Base-by-base conservation (phyloP, 176 grass and related monocot species). In the Aegilops sharonensis region DNA sequence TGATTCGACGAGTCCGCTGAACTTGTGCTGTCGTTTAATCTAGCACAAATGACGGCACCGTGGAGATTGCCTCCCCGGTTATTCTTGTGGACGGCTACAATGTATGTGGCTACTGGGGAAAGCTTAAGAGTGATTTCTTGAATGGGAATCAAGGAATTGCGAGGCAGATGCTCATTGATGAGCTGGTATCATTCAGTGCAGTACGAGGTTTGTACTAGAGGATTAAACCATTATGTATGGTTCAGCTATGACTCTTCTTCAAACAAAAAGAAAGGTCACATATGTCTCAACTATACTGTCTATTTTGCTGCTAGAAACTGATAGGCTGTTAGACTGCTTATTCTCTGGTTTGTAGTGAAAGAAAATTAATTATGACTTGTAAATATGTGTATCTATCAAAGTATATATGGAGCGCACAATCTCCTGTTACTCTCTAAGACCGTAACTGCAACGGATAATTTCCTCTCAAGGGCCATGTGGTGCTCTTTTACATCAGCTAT, bases 41-140 rank as follows among this genome's bases (percentile, higher is more conserved):
- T 85, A 98, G 93, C 70, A 94, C 88, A 84, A 89, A 83, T 85
- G 81, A 95, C 48, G 93, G 94, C 24, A 59, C 0, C 56, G 27
- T 89, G 64, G 93, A 95, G 50, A 92, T 87, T 40, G 93, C 88
- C 81, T 89, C 92, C 72, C 93, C 93, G 0, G 90, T 98, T 79
- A 88, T 95, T 88, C 91, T 98, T 72, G 91, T 98, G 27, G 96
- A 98, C 6, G 96, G 93, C 61, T 98, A 98, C 86, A 98, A 98
- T 42, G 88, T 98, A 75, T 95, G 96, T 83, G 96, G 96, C 42
- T 89, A 94, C 57, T 98, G 96, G 96, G 90, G 89, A 77, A 95
- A 95, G 78, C 83, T 98, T 79, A 98, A 95, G 82, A 85, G 85
- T 14, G 89, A 98, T 87, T 98, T 98, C 85, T 86, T 87, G 67